phyloP scores from a whole-genome alignment of 192 early-diverging fungal genomes.

The Coemansia sp. region DNA sequence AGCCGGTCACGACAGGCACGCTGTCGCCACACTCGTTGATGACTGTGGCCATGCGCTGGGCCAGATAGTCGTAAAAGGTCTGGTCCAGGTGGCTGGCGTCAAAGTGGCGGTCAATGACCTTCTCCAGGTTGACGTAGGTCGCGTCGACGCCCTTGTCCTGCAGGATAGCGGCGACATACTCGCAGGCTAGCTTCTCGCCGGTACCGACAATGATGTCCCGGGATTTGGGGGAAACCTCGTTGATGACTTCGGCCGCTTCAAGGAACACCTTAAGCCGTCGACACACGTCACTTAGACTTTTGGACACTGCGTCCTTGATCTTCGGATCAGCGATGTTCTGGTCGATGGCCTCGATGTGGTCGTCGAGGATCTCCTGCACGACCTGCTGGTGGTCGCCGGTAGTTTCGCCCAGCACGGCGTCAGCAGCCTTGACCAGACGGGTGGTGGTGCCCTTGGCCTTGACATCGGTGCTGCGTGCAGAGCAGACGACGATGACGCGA shows the following conservation, averaged over 20 bases:
- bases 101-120: conserved; percentile 78
- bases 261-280: conserved; percentile 77
- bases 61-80: conserved; percentile 93
- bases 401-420: conserved; percentile 34
- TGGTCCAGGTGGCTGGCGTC: conserved; percentile 80
- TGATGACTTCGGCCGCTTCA: conserved; percentile 91
- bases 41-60: conserved; percentile 60
- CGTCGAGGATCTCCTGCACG: conserved; percentile 76
- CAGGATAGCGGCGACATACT: conserved; percentile 81
- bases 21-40: conserved; percentile 58
- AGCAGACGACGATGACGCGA: conserved; percentile 89
- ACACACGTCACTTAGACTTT: conserved; percentile 75
- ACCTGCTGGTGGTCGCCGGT: conserved; percentile 62
- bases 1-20: conserved; percentile 94
- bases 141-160: conserved; percentile 75
- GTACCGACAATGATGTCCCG: conserved; percentile 90
- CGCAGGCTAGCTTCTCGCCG: conserved; percentile 92
- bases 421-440: conserved; percentile 52
- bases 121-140: conserved; percentile 82
- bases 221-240: conserved; percentile 95
- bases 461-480: conserved; percentile 84
- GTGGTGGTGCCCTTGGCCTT: conserved; percentile 92
- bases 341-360: conserved; percentile 69
- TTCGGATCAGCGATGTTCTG: conserved; percentile 53
- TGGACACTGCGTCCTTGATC: conserved; percentile 52